Percentiles rank a stretch among this genome's conserved stretches.
These are phyloP conservation scores for Debaryomycetaceae sp. DNA, from an alignment of 1,139 yeast genomes.

Conservation along the genomic window DNA sequence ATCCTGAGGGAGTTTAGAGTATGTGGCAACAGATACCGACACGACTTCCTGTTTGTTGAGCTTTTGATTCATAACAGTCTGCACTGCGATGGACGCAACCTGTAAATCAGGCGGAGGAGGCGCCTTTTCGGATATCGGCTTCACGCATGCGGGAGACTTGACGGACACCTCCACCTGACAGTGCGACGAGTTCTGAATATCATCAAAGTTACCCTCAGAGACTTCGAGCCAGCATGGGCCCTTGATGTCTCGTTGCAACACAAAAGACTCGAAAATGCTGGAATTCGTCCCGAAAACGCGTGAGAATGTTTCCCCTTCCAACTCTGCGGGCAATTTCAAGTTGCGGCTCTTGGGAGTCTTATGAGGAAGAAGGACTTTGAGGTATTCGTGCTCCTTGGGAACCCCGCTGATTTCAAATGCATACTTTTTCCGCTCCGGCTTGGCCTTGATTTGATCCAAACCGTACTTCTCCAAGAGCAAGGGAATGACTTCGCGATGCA, in stretches of 20 bases:
- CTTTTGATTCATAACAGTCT: constrained; percentile 63
- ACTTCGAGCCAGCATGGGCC: constrained; percentile 97
- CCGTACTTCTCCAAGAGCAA: constrained; percentile 53
- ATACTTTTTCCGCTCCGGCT: constrained; percentile 66
- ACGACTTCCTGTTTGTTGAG: constrained; percentile 80
- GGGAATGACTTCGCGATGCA: constrained; percentile 68
- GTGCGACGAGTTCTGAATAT: constrained; percentile 63
- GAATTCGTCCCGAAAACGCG: constrained; percentile 76
- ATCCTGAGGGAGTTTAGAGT: constrained; percentile 59
- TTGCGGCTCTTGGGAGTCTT: constrained; percentile 43
- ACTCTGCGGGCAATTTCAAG: constrained; percentile 45
- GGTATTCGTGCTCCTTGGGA: constrained; percentile 72
- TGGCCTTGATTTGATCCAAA: constrained; percentile 52
- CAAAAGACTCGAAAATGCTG: constrained; percentile 75
- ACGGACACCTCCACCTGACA: constrained; percentile 68
- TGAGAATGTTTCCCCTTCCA: constrained; percentile 67
- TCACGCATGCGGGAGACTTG: constrained; percentile 35
- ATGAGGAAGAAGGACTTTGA: constrained; percentile 69
- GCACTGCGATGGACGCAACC: constrained; percentile 65
- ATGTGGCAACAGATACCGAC: constrained; percentile 68
- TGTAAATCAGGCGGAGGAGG: constrained; percentile 54
- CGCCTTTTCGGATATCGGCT: constrained; percentile 31
- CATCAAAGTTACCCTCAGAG: constrained; percentile 46
- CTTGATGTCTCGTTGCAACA: constrained; percentile 73
- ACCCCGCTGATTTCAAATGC: constrained; percentile 80